Base-by-base conservation (phyloP, 108 stramenopile species). In the Cylindrotheca fusiformis region DNA sequence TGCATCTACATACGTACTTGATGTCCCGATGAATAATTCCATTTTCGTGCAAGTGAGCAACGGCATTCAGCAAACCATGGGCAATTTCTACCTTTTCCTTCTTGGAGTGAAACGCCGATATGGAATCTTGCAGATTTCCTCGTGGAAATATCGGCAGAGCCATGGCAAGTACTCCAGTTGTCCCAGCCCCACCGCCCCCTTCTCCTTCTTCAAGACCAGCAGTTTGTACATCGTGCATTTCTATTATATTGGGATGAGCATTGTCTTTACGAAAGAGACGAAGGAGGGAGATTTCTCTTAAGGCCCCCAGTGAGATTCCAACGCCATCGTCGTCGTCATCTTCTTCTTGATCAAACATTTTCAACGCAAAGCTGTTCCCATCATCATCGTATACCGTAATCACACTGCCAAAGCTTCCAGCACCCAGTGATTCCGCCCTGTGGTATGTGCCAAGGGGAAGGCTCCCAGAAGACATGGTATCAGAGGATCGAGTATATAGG, bases 11-110 rank as follows among this genome's bases (percentile, higher is more conserved):
- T 14, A 41, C 36, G 6, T 14, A 41, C 36, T 99, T 99, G 61
- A 99, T 95, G 62, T 99, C 99, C 17, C 99, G 88, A 66, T 99
- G 99, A 32, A 99, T 96, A 54, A 98, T 83, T 21, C 91, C 81
- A 69, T 97, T 95, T 26, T 95, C 85, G 63, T 99, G 99, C 19
- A 98, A 79, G 81, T 93, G 95, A 48, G 84, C 84, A 8, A 93
- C 84, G 8, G 86, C 91, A 48, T 72, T 71, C 27, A 93, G 62
- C 25, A 93, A 46, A 26, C 86, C 91, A 61, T 89, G 82, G 0
- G 86, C 82, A 69, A 93, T 71, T 24, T 55, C 69, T 4, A 84
- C 76, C 66, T 60, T 75, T 79, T 68, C 51, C 60, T 58, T 49
- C 31, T 51, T 68, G 32, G 17, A 30, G 6, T 6, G 36, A 41